Conservation (phyloP, 2,329 filamentous ascomycete species). For the Juglanconis sp. region DNA sequence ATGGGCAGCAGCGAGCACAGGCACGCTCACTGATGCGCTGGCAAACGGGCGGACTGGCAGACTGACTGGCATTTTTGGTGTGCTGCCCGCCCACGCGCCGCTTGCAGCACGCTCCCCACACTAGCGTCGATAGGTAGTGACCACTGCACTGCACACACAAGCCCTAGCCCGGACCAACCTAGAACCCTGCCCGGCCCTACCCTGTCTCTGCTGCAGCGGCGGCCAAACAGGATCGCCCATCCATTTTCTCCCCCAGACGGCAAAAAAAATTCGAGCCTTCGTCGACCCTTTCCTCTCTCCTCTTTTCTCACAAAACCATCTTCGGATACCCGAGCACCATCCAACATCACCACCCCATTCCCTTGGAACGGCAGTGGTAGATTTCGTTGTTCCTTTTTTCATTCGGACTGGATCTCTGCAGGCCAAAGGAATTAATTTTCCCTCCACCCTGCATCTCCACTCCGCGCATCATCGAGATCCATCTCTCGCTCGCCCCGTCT, state of each 20-base stretch:
- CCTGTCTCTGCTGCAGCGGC: conserved; percentile 12
- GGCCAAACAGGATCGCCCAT: conserved; percentile 10
- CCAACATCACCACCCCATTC: conserved; percentile 17
- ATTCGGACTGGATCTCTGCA: conserved; percentile 15
- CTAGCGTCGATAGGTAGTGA: too few species aligned
- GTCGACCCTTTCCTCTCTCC: conserved; percentile 8
- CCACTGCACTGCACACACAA: not conserved
- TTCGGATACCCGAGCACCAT: conserved; percentile 17
- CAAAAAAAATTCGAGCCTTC: conserved; percentile 18
- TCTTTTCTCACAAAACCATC: conserved; percentile 7
- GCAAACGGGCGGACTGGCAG: too few species aligned
- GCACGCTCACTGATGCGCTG: too few species aligned
- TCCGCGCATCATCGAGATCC: not conserved
- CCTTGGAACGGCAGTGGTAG: conserved; percentile 17
- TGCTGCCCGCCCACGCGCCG: too few species aligned
- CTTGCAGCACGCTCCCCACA: too few species aligned
- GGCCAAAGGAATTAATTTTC: conserved; percentile 15
- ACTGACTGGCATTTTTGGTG: too few species aligned
- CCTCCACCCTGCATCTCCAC: conserved; percentile 9
- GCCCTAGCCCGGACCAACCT: not conserved
- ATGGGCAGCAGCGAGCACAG: too few species aligned
- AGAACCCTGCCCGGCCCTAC: not conserved
- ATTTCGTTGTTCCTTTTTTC: conserved; percentile 10
- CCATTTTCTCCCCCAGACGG: conserved; percentile 9
- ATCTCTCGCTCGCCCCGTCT: conserved; percentile 7